Base-by-base conservation (phyloP, 2,329 filamentous ascomycete genomes). In the Acarospora socialis region DNA sequence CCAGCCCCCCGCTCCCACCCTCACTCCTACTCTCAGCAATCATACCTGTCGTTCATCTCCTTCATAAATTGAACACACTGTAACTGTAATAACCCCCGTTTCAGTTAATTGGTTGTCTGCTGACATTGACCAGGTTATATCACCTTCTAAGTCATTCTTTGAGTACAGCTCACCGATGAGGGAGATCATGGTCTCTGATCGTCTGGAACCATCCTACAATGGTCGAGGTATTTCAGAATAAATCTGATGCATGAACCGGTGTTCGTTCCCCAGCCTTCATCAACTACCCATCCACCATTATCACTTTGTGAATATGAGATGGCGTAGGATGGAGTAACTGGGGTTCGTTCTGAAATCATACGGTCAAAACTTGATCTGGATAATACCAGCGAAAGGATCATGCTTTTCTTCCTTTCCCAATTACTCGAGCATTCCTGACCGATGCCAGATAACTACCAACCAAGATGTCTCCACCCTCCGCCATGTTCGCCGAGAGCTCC, bases 371-470 rank as follows among this genome's bases (percentile, higher is more conserved):
- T 87, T 87, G 81, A 87, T 86, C 81, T 82, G 80, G 82, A 86
- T 87, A 87, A 90, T 90, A 82, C 82, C 80, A 84, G 84, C 84
- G 84, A 84, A 38, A 92, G 84, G 79, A 92, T 90, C 83, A 92
- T 92, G 82, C 81, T 70, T 70, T 69, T 63, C 63, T 59, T 60
- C 55, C 48, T 53, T 53, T 47, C 49, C 43, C 45, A 48, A 49
- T 46, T 42, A 38, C 34, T 44, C 42, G 41, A 49, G 47, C 44
- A 49, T 33, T 43, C 53, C 51, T 41, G 43, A 53, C 53, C 39
- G 47, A 44, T 29, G 25, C 21, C 35, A 56, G 59, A 60, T 56
- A 51, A 48, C 40, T 38, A 44, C 38, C 45, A 44, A 43, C 47
- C 56, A 73, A 51, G 47, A 92, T 92, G 83, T 75, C 80, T 63